Evolutionary conservation across 2,329 filamentous ascomycete genomes (phyloP), one percentile per base, ranked within the genome.

Genomic region (Tolypocladium album): DNA sequence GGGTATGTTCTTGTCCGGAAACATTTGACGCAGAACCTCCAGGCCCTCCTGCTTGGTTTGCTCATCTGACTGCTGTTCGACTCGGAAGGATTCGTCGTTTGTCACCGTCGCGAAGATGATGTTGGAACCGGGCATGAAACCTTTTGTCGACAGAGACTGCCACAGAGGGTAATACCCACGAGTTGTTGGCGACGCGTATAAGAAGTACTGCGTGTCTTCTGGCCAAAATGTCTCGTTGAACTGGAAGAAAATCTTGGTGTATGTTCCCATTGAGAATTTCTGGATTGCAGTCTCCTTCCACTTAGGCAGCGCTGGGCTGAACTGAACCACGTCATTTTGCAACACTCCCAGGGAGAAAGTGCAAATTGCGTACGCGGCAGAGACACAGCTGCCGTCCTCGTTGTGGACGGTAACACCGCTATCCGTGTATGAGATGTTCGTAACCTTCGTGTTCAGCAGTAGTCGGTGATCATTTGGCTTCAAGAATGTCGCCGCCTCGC

Each of bases 161-260:
- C 82, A 89, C 9, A 88, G 73, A 0, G 87, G 83, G 42, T 72
- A 80, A 61, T 77, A 75, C 0, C 78, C 78, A 1, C 78, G 72
- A 22, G 67, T 67, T 0, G 69, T 68, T 3, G 75, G 70, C 31
- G 78, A 77, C 0, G 78, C 77, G 58, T 79, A 79, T 0, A 80
- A 67, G 60, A 79, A 76, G 63, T 70, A 80, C 63, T 80, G 70
- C 0, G 69, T 74, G 20, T 76, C 71, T 0, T 72, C 67, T 0
- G 65, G 74, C 87, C 87, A 89, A 71, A 89, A 90, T 0, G 83
- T 81, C 59, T 85, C 75, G 61, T 85, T 76, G 71, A 89, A 89
- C 63, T 88, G 86, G 61, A 87, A 74, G 72, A 89, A 89, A 62
- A 89, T 82, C 68, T 90, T 90, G 58, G 86, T 89, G 72, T 89